These are phyloP conservation scores for Cyberlindnera lachancei DNA, from an alignment of 805 yeast species.

Conservation along the genomic window DNA sequence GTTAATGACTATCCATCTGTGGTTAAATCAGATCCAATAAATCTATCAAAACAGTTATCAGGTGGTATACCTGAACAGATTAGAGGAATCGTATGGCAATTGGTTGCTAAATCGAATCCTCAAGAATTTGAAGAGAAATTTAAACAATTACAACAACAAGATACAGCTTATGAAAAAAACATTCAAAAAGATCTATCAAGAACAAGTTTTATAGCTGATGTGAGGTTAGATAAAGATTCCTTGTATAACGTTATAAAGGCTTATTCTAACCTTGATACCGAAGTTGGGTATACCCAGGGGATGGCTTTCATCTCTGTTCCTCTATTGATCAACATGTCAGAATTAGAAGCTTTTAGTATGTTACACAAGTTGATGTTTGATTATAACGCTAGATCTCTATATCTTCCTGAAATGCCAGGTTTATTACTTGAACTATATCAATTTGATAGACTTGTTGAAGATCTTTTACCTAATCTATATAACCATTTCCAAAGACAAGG, in stretches of 20 bases:
- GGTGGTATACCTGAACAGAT: conserved; percentile 79
- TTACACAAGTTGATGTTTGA: conserved; percentile 77
- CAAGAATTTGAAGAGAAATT: conserved; percentile 31
- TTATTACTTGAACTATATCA: conserved; percentile 79
- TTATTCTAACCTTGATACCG: conserved; percentile 79
- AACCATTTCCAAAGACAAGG: conserved; percentile 82
- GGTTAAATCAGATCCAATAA: conserved; percentile 53
- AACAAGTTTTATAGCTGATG: conserved; percentile 66
- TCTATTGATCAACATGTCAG: conserved; percentile 68
- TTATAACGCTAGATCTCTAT: conserved; percentile 73
- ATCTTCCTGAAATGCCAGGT: conserved; percentile 90
- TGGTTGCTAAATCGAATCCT: conserved; percentile 70
- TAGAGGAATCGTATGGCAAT: conserved; percentile 90
- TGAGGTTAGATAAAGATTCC: conserved; percentile 50
- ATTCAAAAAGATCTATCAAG: conserved; percentile 79
- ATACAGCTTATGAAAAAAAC: conserved; percentile 61
- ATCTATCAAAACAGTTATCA: conserved; percentile 53
- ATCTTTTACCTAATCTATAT: conserved; percentile 59
- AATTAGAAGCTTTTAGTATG: conserved; percentile 78
- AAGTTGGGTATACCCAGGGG: conserved; percentile 97
- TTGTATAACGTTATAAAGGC: conserved; percentile 73
- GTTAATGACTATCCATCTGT: conserved; percentile 69
- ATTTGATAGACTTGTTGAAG: conserved; percentile 83
- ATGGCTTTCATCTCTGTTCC: conserved; percentile 94
- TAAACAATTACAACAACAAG: conserved; percentile 38